Evolutionary conservation across 352 stramenopile species (phyloP).

Genomic region (Phytophthora tubulina): DNA sequence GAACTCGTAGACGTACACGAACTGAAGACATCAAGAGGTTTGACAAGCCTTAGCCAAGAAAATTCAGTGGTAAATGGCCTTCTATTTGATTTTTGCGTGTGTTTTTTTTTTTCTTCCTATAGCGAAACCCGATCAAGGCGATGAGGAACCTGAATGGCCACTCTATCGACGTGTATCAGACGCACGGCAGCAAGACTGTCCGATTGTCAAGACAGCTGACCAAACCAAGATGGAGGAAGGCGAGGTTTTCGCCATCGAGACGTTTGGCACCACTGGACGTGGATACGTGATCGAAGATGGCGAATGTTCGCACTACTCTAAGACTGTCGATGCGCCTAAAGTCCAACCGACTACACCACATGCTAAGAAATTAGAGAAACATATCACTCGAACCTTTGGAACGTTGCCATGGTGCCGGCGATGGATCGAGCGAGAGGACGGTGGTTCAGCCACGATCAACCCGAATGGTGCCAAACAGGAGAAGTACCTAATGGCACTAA

Average conservation of each 20-base stretch:
- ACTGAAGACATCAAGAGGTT: too few relatives aligned
- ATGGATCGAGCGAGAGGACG: constrained; percentile 97
- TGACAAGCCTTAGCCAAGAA: too few relatives aligned
- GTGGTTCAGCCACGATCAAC: constrained; percentile 93
- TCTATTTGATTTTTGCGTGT: too few relatives aligned
- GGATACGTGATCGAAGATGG: constrained; percentile 92
- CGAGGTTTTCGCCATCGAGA: constrained; percentile 98
- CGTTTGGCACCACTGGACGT: constrained; percentile 91
- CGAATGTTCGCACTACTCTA: constrained; percentile 99
- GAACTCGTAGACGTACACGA: too few relatives aligned
- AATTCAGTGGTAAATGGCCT: too few relatives aligned
- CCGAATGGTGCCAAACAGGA: constrained; percentile 95
- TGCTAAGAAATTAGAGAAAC: constrained; percentile 95
- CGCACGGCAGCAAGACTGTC: constrained; percentile 97
- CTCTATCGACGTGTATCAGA: constrained; percentile 96
- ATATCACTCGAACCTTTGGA: constrained; percentile 99
- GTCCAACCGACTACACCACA: constrained; percentile 91
- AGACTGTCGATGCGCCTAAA: constrained; percentile 94
- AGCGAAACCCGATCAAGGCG: constrained; percentile 90
- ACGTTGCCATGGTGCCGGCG: constrained; percentile 98
- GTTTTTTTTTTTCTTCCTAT: too few relatives aligned
- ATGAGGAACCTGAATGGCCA: constrained; percentile 98
- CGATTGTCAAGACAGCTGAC: constrained; percentile 95
- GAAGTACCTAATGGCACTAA: constrained; percentile 98
- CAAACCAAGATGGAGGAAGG: constrained; percentile 97